A percentile compares a stretch with the other conserved stretches of the same genome.
phyloP scores from a whole-genome alignment of 495 filamentous ascomycete genomes.

The Penicillium cinerascens region DNA sequence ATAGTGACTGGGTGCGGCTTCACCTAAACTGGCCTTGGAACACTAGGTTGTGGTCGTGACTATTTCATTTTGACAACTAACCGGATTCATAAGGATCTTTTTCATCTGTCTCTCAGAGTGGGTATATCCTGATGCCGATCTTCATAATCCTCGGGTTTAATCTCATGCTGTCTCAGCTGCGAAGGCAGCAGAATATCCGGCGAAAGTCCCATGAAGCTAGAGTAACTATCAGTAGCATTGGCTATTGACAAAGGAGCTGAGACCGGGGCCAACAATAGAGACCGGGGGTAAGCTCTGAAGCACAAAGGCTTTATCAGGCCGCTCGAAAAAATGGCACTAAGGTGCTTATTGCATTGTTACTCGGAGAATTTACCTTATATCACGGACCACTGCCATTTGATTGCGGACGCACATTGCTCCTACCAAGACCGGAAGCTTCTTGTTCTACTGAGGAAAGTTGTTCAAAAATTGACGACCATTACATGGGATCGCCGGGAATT shows the following conservation, averaged over 20 bases:
- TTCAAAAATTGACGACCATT: not conserved
- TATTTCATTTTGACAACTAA: too few relatives aligned
- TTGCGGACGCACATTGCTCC: too few relatives aligned
- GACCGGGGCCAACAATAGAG: slow-evolving; percentile 40
- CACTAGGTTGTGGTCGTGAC: too few relatives aligned
- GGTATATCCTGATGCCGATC: slow-evolving; percentile 10
- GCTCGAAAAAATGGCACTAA: too few relatives aligned
- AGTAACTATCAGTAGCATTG: slow-evolving; percentile 48
- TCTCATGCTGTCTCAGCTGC: slow-evolving; percentile 1
- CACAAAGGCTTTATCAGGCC: slow-evolving; percentile 14
- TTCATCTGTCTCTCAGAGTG: too few relatives aligned
- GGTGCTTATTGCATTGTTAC: too few relatives aligned
- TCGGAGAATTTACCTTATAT: too few relatives aligned
- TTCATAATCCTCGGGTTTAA: slow-evolving; percentile 11
- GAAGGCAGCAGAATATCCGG: slow-evolving; percentile 22
- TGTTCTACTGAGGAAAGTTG: not conserved
- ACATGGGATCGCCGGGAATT: not conserved
- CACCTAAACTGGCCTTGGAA: too few relatives aligned
- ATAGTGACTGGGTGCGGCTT: too few relatives aligned
- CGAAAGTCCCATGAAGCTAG: slow-evolving; percentile 40
- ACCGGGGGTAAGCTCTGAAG: slow-evolving; percentile 48
- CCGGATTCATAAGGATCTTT: too few relatives aligned
- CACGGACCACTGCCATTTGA: too few relatives aligned
- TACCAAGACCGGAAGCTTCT: not conserved
- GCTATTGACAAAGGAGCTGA: slow-evolving; percentile 38